These are phyloP conservation scores for Larix sibirica DNA, from an alignment of 83 land plant species.

Conservation along the genomic window DNA sequence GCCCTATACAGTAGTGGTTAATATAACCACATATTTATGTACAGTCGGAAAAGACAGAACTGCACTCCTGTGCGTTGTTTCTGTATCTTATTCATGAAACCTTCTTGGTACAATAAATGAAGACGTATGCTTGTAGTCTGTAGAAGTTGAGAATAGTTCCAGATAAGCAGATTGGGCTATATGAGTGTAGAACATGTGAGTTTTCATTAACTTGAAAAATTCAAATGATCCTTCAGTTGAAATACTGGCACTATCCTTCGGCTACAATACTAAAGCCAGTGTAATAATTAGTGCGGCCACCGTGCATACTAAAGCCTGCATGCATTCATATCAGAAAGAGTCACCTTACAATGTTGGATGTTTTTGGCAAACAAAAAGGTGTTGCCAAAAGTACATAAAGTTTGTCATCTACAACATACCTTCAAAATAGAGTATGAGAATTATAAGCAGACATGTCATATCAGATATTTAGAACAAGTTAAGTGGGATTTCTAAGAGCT, in stretches of 20 bases:
- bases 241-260: neutral
- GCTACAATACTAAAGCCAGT: conserved; percentile 2
- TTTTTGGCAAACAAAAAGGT: neutral
- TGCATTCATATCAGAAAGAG: neutral
- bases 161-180: neutral
- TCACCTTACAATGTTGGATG: neutral
- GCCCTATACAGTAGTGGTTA: neutral
- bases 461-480: neutral
- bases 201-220: neutral
- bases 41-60: neutral
- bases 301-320: conserved; percentile 17
- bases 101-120: conserved; percentile 8
- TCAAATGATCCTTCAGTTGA: neutral
- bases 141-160: neutral
- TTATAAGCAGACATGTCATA: neutral
- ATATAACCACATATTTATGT: conserved; percentile 5
- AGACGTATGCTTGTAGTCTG: neutral
- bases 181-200: neutral
- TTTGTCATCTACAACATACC: neutral
- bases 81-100: conserved; percentile 5
- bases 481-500: too few species aligned
- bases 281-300: conserved; percentile 3
- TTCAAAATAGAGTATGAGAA: neutral
- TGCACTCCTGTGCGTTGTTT: conserved; percentile 5
- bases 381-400: neutral